Evolutionary conservation across 108 stramenopile genomes (phyloP).

Genomic region (Stephanodiscus minutulus): DNA sequence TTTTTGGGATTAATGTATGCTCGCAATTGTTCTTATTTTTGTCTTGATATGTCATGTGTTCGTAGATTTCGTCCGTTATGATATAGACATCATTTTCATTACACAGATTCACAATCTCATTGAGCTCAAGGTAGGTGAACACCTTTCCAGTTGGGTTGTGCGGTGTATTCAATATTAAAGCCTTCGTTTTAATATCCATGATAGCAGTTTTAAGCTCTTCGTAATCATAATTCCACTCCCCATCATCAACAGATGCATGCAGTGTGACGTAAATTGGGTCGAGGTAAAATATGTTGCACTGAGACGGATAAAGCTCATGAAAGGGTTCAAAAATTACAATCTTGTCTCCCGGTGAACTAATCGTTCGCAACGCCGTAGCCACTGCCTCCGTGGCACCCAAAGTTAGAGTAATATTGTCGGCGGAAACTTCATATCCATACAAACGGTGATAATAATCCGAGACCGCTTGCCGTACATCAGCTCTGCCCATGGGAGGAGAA

Average conservation of each 20-base stretch:
- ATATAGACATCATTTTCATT: constrained; percentile 62
- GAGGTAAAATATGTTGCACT: constrained; percentile 69
- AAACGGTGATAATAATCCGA: constrained; percentile 58
- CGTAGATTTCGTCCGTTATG: constrained; percentile 82
- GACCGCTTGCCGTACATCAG: constrained; percentile 57
- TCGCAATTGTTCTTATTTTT: constrained; percentile 18
- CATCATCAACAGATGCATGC: constrained; percentile 24
- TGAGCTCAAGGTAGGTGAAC: constrained; percentile 73
- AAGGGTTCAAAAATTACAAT: constrained; percentile 76
- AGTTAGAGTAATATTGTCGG: constrained; percentile 64
- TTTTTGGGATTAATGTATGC: constrained; percentile 41
- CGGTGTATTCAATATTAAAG: constrained; percentile 89
- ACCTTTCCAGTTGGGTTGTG: constrained; percentile 97
- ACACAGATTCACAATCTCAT: constrained; percentile 63
- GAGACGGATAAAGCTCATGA: constrained; percentile 75
- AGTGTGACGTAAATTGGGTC: constrained; percentile 62
- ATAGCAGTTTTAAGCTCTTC: constrained; percentile 61
- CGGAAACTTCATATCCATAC: constrained; percentile 55
- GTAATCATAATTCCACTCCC: constrained; percentile 54
- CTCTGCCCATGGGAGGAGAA: constrained; percentile 68
- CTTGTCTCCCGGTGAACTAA: constrained; percentile 69
- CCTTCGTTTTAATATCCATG: constrained; percentile 37
- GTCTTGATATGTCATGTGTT: constrained; percentile 61
- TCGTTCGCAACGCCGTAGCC: constrained; percentile 63
- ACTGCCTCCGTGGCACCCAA: constrained; percentile 76